phyloP scores from a whole-genome alignment of 1,139 yeast genomes.

The Hyphopichia khmerensis region DNA sequence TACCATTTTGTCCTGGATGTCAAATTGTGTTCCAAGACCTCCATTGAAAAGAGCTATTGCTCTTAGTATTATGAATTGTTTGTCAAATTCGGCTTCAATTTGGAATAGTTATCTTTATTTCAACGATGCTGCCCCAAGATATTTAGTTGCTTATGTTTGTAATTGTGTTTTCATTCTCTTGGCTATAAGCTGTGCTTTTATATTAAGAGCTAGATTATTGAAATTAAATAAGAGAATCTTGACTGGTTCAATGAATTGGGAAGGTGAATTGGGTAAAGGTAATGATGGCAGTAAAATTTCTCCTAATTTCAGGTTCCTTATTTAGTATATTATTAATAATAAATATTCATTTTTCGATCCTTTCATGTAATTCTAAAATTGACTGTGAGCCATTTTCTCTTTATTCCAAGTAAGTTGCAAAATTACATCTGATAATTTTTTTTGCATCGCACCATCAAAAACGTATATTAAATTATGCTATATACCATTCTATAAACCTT shows the following conservation, averaged over 20 bases:
- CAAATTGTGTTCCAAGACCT: constrained; percentile 52
- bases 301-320: constrained; percentile 44
- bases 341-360: background rate
- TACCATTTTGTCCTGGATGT: constrained; percentile 55
- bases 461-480: constrained; percentile 40
- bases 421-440: constrained; percentile 38
- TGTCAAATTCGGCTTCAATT: constrained; percentile 52
- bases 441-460: constrained; percentile 46
- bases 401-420: too few species aligned
- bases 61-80: constrained; percentile 50
- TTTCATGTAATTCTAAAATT: too few species aligned
- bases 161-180: constrained; percentile 47
- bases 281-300: constrained; percentile 44
- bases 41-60: constrained; percentile 56
- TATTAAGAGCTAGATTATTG: constrained; percentile 38
- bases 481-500: background rate
- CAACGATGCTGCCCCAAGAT: constrained; percentile 40
- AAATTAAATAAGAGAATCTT: constrained; percentile 43
- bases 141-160: constrained; percentile 45
- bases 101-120: constrained; percentile 56
- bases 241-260: constrained; percentile 52
- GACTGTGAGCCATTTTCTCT: too few species aligned
- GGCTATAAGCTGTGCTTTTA: constrained; percentile 39
- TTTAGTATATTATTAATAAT: background rate
- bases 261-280: constrained; percentile 47